These are phyloP conservation scores for Hibiscus tridactylites DNA, from an alignment of 345 rosid species.

Conservation along the genomic window DNA sequence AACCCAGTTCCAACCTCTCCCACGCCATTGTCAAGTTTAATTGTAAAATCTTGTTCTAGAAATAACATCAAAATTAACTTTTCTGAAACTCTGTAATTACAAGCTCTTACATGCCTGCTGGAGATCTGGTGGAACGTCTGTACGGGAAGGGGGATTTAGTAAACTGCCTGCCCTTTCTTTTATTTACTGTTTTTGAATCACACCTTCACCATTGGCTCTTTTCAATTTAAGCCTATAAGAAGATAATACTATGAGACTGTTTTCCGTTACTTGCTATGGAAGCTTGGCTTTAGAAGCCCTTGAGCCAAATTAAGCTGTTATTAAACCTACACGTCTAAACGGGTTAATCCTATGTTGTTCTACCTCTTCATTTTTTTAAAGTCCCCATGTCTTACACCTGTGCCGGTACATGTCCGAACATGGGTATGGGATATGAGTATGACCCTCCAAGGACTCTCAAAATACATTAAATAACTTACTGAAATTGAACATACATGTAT, in stretches of 20 bases:
- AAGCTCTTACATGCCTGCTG: background rate
- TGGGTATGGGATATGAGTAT: background rate
- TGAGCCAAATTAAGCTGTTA: background rate
- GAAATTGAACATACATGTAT: background rate
- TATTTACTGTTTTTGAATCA: background rate
- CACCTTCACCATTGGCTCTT: background rate
- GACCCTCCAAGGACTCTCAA: background rate
- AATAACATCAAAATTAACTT: background rate
- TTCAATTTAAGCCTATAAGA: background rate
- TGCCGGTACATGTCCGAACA: background rate
- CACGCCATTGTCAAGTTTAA: background rate
- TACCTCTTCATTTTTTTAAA: background rate
- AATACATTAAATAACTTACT: background rate
- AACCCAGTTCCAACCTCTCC: background rate
- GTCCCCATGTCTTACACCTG: background rate
- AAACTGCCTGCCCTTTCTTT: background rate
- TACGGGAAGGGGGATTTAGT: background rate
- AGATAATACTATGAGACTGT: background rate
- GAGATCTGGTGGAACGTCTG: background rate
- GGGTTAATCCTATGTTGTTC: too few relatives aligned
- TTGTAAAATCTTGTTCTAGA: background rate
- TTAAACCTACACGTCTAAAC: background rate
- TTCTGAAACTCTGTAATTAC: background rate
- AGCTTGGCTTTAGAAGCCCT: background rate
- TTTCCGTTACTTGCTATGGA: background rate